Evolutionary conservation across 768 basidiomycete species (phyloP).

Genomic region (Wakefieldia striispora): DNA sequence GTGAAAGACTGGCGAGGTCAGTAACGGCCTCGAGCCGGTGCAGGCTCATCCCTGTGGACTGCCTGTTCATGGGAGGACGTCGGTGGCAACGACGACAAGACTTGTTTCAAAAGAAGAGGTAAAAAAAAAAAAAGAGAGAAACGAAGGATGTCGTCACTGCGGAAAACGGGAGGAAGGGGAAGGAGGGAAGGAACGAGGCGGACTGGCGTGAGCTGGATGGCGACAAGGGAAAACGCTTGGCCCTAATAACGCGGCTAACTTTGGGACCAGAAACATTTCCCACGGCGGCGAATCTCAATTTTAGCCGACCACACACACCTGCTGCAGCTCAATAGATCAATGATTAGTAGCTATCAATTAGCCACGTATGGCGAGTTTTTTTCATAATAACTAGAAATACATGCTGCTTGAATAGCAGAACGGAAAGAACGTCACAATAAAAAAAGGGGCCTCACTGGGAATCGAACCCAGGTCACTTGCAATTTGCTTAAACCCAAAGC

Average conservation of each 20-base stretch:
- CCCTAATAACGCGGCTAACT: constrained; percentile 28
- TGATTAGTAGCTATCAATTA: too few species aligned
- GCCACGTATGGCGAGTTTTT: background rate
- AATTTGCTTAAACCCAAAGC: constrained; percentile 32
- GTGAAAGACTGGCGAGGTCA: constrained; percentile 66
- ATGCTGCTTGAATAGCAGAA: too few species aligned
- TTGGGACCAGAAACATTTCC: constrained; percentile 12
- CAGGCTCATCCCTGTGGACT: constrained; percentile 42
- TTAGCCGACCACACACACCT: background rate
- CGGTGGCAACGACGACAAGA: background rate
- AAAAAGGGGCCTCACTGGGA: constrained; percentile 36
- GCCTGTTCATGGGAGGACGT: constrained; percentile 36
- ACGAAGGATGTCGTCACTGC: background rate
- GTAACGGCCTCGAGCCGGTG: constrained; percentile 70
- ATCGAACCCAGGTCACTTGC: constrained; percentile 42
- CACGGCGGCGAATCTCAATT: constrained; percentile 17
- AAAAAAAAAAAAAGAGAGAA: background rate
- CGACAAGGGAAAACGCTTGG: constrained; percentile 23
- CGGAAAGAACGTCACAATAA: background rate
- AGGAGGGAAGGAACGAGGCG: constrained; percentile 19
- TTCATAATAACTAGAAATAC: too few species aligned
- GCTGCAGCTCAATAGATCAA: too few species aligned
- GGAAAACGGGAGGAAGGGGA: constrained; percentile 10
- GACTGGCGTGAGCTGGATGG: constrained; percentile 8
- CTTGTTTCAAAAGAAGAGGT: background rate